Conservation (phyloP, 306 rosid species). For the Casuarina glauca region DNA sequence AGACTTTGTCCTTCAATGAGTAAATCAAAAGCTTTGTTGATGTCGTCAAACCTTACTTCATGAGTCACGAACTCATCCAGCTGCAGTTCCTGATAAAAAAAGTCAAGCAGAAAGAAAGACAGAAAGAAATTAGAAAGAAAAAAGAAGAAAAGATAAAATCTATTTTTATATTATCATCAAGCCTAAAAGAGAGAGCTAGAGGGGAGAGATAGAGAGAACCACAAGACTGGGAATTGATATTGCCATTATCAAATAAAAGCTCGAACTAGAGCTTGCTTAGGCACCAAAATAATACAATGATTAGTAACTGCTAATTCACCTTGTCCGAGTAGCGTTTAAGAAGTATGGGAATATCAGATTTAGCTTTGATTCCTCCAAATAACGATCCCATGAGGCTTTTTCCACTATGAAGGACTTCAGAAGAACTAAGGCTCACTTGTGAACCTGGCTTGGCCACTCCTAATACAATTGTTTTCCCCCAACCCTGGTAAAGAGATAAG, state of each 20-base stretch:
- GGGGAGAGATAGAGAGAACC: neutral
- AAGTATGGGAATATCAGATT: slow-evolving; percentile 69
- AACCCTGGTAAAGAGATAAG: slow-evolving; percentile 51
- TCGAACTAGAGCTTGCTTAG: neutral
- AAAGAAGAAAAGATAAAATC: neutral
- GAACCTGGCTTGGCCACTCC: slow-evolving; percentile 77
- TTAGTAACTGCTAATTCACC: slow-evolving; percentile 38
- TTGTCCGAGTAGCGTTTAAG: slow-evolving; percentile 68
- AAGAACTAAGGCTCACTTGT: slow-evolving; percentile 38
- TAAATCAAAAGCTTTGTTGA: slow-evolving; percentile 76
- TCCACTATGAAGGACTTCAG: slow-evolving; percentile 53
- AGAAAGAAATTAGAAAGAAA: neutral
- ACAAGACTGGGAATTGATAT: neutral
- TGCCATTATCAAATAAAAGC: neutral
- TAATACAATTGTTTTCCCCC: slow-evolving; percentile 84
- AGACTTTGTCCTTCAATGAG: slow-evolving; percentile 59
- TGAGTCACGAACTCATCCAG: slow-evolving; percentile 82
- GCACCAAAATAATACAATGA: neutral
- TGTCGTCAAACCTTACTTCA: slow-evolving; percentile 64
- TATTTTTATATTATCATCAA: neutral
- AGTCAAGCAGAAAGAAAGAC: neutral
- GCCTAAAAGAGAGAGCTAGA: no score
- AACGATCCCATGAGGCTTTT: slow-evolving; percentile 66
- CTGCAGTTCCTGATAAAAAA: slow-evolving; percentile 53
- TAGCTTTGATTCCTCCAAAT: slow-evolving; percentile 83